A percentile compares a stretch with the other conserved stretches of the same genome.
phyloP scores from a whole-genome alignment of 2,329 filamentous ascomycete species.

The Calonectria naviculata region DNA sequence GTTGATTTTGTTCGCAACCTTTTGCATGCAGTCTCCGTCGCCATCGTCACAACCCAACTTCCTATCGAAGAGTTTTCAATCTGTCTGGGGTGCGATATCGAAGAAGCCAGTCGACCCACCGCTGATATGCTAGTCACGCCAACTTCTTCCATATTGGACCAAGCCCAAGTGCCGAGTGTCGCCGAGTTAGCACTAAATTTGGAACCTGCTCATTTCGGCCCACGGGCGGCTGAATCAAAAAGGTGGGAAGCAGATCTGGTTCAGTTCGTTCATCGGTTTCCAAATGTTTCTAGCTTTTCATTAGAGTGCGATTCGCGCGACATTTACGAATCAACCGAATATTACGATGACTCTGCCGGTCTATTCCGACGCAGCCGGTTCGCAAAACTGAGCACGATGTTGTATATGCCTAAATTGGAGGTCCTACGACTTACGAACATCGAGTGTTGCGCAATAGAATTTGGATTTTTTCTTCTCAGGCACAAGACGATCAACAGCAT shows the following conservation, averaged over 20 bases:
- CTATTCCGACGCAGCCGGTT: neutral
- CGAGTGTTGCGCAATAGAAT: neutral
- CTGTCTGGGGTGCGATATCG: neutral
- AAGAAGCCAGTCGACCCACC: neutral
- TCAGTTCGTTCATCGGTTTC: neutral
- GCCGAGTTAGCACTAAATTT: neutral
- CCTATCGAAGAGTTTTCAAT: neutral
- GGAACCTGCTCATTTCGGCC: neutral
- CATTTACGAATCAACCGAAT: neutral
- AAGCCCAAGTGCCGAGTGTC: neutral
- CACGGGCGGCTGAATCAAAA: neutral
- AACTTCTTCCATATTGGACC: neutral
- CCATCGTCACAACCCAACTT: neutral
- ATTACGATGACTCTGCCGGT: neutral
- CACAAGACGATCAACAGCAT: neutral
- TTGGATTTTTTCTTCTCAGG: neutral
- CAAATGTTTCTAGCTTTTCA: neutral
- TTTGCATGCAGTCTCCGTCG: neutral
- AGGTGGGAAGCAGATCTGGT: neutral
- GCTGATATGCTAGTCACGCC: neutral
- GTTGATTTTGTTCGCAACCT: neutral
- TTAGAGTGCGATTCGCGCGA: neutral
- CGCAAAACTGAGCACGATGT: neutral
- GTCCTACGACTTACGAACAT: neutral
- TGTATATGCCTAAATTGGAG: neutral